Conservation (phyloP, 202 grass and related monocot genomes). For the Zoysia matrella region DNA sequence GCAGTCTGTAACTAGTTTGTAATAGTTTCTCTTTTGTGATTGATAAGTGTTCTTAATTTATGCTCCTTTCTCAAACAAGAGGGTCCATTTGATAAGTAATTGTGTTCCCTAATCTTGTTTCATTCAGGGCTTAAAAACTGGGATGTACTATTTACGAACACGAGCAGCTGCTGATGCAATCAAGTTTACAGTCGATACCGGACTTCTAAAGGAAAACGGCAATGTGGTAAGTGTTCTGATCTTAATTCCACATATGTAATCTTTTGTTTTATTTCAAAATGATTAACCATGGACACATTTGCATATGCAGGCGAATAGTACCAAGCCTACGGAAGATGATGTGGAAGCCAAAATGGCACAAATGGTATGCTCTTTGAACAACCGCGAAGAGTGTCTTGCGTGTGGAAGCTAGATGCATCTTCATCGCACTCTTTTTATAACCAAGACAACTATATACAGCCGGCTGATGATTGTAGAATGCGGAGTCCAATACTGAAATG, state of each 20-base stretch:
- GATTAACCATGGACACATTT: background rate
- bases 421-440: background rate
- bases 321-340: constrained; percentile 55
- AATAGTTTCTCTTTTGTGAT: too few relatives aligned
- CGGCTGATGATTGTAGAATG: too few relatives aligned
- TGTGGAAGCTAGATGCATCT: constrained; percentile 74
- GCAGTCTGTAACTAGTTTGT: too few relatives aligned
- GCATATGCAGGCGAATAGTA: constrained; percentile 36
- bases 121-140: constrained; percentile 89
- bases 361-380: constrained; percentile 91
- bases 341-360: constrained; percentile 90
- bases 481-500: too few relatives aligned
- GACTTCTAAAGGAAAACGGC: constrained; percentile 52
- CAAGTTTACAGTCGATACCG: constrained; percentile 91
- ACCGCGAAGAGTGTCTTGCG: constrained; percentile 83
- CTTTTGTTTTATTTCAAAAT: background rate
- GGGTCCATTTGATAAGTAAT: too few relatives aligned
- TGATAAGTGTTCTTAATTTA: too few relatives aligned
- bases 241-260: background rate
- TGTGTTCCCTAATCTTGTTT: background rate
- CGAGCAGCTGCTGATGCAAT: constrained; percentile 90
- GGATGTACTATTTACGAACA: constrained; percentile 96
- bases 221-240: background rate
- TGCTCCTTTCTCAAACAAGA: too few relatives aligned
- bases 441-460: background rate